A percentile compares a stretch with the other conserved stretches of the same genome.
phyloP scores from a whole-genome alignment of 176 grass and related monocot genomes.

The maize (Zea mays) region Zm-B73-REFERENCE-NAM-5.0 NC_050101.1:117848501-117849000 shows the following conservation, averaged over 20 bases:
- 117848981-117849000: not conserved
- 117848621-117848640: not conserved
- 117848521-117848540: too few species aligned
- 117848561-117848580: not conserved
- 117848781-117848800: not conserved
- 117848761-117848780: not conserved
- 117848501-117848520: too few species aligned
- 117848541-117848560: not conserved
- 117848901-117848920: not conserved
- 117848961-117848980: not conserved
- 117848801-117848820: not conserved
- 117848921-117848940: not conserved
- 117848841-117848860: not conserved
- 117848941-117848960: not conserved
- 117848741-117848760: not conserved
- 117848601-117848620: constrained; percentile 3
- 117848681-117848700: not conserved
- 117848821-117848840: not conserved
- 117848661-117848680: constrained; percentile 12
- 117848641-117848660: not conserved
- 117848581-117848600: not conserved
- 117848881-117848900: not conserved
- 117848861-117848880: not conserved
- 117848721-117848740: not conserved
- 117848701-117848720: constrained; percentile 8